Percentiles rank a stretch among this genome's conserved stretches.
These are phyloP conservation scores for Staphylotrichum longicolle DNA, from an alignment of 495 filamentous ascomycete genomes.

Conservation along the genomic window DNA sequence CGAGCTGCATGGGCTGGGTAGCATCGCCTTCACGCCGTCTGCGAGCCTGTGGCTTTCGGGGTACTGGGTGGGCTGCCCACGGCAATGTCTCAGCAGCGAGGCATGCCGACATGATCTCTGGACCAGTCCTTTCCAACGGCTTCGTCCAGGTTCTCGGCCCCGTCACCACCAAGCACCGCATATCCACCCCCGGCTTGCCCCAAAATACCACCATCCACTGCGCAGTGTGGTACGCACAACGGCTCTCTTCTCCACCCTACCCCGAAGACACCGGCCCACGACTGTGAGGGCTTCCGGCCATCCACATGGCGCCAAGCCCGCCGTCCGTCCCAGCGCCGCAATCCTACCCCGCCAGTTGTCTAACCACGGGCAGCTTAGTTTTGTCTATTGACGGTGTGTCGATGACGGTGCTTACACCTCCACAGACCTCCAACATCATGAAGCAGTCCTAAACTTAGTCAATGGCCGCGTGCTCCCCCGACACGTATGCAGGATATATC, in stretches of 20 bases:
- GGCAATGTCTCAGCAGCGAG: not conserved
- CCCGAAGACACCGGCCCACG: constrained; percentile 3
- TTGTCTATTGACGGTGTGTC: too few species aligned
- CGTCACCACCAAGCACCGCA: not conserved
- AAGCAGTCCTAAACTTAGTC: not conserved
- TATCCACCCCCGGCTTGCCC: not conserved
- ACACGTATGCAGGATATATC: not conserved
- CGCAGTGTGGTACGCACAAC: not conserved
- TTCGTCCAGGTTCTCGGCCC: constrained; percentile 11
- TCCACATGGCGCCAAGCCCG: not conserved
- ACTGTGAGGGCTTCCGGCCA: not conserved
- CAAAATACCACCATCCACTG: not conserved
- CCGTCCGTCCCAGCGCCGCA: not conserved
- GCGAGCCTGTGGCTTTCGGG: constrained; percentile 5
- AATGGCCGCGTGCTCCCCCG: not conserved
- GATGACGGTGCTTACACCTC: not conserved
- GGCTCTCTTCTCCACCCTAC: not conserved
- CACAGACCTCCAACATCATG: not conserved
- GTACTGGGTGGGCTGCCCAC: constrained; percentile 4
- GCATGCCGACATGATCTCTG: constrained; percentile 12
- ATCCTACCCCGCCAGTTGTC: not conserved
- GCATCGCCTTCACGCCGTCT: constrained; percentile 8
- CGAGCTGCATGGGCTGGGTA: constrained; percentile 19
- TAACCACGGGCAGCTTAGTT: not conserved
- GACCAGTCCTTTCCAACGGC: constrained; percentile 1